phyloP scores from a whole-genome alignment of 495 filamentous ascomycete genomes.

The Friedmanniomyces simplex region DNA sequence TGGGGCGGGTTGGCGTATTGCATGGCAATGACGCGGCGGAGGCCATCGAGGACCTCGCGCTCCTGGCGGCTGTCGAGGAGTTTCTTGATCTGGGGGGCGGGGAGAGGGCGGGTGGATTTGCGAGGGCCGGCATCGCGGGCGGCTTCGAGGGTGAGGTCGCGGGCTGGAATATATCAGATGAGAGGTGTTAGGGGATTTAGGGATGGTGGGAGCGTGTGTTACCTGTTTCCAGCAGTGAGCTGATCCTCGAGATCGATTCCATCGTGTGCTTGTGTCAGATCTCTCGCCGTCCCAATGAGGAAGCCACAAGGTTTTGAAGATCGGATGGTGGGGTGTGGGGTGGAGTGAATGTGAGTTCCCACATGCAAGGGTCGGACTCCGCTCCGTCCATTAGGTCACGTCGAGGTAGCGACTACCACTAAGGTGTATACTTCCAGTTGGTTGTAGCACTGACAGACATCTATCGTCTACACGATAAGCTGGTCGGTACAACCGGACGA shows the following conservation, averaged over 20 bases:
- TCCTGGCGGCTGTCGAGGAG: conserved; percentile 90
- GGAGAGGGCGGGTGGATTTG: conserved; percentile 38
- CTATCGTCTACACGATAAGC: too few relatives aligned
- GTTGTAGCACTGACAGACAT: too few relatives aligned
- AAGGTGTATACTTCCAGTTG: too few relatives aligned
- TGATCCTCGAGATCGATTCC: conserved; percentile 96
- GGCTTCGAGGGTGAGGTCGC: conserved; percentile 94
- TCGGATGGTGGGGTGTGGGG: conserved; percentile 1
- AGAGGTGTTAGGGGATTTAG: not conserved
- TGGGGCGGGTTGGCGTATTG: conserved; percentile 82
- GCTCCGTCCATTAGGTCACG: not conserved
- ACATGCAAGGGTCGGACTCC: not conserved
- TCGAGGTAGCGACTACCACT: not conserved
- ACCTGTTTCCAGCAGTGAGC: conserved; percentile 88
- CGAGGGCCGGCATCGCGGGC: conserved; percentile 50
- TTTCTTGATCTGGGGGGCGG: conserved; percentile 69
- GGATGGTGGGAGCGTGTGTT: conserved; percentile 16
- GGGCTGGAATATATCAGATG: conserved; percentile 43
- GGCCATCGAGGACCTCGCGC: conserved; percentile 80
- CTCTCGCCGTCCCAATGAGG: not conserved
- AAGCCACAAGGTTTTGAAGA: not conserved
- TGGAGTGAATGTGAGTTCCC: not conserved
- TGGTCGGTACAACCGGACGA: too few relatives aligned
- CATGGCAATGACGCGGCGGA: conserved; percentile 84
- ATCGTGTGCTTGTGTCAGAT: conserved; percentile 35